A percentile compares a stretch with the other conserved stretches of the same genome.
Conservation (phyloP, 1,284 basidiomycete species). For the Kalmanozyma brasiliensis region DNA sequence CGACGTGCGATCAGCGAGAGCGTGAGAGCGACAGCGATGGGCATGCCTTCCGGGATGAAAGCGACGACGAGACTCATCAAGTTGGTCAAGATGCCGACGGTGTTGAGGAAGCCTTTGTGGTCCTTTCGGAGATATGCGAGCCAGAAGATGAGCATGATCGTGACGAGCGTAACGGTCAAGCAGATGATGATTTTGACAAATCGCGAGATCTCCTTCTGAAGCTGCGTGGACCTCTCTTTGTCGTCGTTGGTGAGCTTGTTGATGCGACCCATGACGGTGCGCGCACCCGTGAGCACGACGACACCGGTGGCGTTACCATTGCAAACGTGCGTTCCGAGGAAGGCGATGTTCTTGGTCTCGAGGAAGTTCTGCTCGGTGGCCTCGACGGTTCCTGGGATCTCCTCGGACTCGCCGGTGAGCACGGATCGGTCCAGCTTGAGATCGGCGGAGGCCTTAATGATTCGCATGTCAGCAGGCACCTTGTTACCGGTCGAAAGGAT, state of each 20-base stretch:
- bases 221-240: slow-evolving; percentile 72
- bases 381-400: slow-evolving; percentile 72
- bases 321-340: slow-evolving; percentile 76
- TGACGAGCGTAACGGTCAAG: slow-evolving; percentile 72
- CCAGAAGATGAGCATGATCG: slow-evolving; percentile 73
- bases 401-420: slow-evolving; percentile 75
- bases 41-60: slow-evolving; percentile 75
- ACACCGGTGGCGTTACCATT: slow-evolving; percentile 73
- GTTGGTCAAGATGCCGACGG: slow-evolving; percentile 73
- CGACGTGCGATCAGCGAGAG: slow-evolving; percentile 78
- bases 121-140: slow-evolving; percentile 70
- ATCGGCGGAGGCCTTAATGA: slow-evolving; percentile 71
- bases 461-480: slow-evolving; percentile 71
- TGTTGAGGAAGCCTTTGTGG: slow-evolving; percentile 73
- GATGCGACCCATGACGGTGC: slow-evolving; percentile 72
- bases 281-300: slow-evolving; percentile 74
- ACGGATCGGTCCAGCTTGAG: slow-evolving; percentile 75
- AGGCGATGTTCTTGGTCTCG: slow-evolving; percentile 74
- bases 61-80: slow-evolving; percentile 77
- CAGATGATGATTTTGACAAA: slow-evolving; percentile 70
- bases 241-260: slow-evolving; percentile 48
- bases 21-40: slow-evolving; percentile 77
- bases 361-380: slow-evolving; percentile 71
- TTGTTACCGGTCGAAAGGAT: slow-evolving; percentile 69
- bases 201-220: slow-evolving; percentile 70